Base-by-base conservation (phyloP, 768 basidiomycete genomes). In the Leccinellum rugosiceps region DNA sequence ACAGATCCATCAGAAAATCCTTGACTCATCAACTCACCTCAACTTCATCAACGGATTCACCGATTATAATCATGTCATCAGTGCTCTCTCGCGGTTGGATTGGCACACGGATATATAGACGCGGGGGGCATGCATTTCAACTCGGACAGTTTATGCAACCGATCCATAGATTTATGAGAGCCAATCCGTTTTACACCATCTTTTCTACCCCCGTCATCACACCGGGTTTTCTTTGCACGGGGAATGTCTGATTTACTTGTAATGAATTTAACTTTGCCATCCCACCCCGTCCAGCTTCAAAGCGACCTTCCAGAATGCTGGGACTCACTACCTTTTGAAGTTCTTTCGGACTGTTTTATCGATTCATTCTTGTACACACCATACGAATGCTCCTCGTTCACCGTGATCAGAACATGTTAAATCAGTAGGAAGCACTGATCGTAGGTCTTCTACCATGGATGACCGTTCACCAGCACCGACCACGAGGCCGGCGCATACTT, bases 21-120 rank as follows among this genome's bases (percentile, higher is more conserved):
- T 48, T 67, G 72, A 56, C 82, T n/a, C n/a, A 79, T 63, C 77
- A 76, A 55, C 68, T 72, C 48, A 68, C 80, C 38, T 76, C 76
- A 41, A 80, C 81, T 51, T 77, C 79, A 28, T 76, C 77, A 4
- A 79, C 52, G 54, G 60, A 61, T 53, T 51, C 47, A 26, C 59
- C 50, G 43, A 58, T 58, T 62, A 55, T 31, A 58, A 44, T 34
- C 60, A 35, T 56, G 45, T 50, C 53, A 51, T 45, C 44, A 23
- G 31, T 54, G 46, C 59, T 57, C 55, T 52, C 45, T 34, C 38
- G 44, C 41, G 47, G 58, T 53, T 54, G 45, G 53, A 56, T 50
- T 31, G 49, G 48, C 55, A 62, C 54, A 48, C 28, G 56, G 44
- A 57, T 56, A 52, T 48, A 57, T 62, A 58, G 61, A 63, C 53